A percentile compares a stretch with the other conserved stretches of the same genome.
Conservation (phyloP, 2,329 filamentous ascomycete species). For the Monilinia aucupariae region DNA sequence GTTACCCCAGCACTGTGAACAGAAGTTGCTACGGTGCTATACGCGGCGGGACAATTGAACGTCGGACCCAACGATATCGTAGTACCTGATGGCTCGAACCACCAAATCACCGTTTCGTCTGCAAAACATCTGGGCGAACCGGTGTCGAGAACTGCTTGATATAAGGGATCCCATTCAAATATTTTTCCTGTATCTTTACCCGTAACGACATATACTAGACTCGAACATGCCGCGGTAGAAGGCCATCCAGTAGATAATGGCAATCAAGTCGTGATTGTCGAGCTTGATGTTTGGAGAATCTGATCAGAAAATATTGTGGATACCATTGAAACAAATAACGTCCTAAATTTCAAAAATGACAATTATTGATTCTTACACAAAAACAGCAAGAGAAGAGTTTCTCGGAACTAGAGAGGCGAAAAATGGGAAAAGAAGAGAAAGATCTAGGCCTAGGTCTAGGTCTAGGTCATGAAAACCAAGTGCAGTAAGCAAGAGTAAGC, state of each 20-base stretch:
- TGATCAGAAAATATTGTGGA: slow-evolving; percentile 1
- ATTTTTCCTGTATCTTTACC: background rate
- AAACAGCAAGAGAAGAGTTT: background rate
- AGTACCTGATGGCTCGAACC: slow-evolving; percentile 2
- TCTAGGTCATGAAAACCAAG: background rate
- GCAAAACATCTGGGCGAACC: slow-evolving; percentile 11
- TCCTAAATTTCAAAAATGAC: background rate
- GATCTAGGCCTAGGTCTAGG: too few relatives aligned
- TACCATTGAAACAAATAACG: background rate
- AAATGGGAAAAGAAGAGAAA: background rate
- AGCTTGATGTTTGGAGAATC: slow-evolving; percentile 2
- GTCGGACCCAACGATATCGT: slow-evolving; percentile 6
- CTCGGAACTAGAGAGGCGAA: background rate
- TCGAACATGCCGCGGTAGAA: slow-evolving; percentile 1
- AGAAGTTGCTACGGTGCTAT: slow-evolving; percentile 11
- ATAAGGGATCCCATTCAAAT: slow-evolving; percentile 12
- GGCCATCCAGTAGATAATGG: slow-evolving; percentile 11
- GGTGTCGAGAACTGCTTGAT: slow-evolving; percentile 8
- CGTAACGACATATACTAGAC: background rate
- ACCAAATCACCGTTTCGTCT: slow-evolving; percentile 10
- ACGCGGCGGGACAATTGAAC: slow-evolving; percentile 7
- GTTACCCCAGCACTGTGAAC: slow-evolving; percentile 9
- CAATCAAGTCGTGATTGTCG: slow-evolving; percentile 4
- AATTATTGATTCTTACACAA: background rate
- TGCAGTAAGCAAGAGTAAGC: background rate